These are phyloP conservation scores for Saccharum hybrid DNA, from an alignment of 202 grass and related monocot genomes.

Conservation along the genomic window DNA sequence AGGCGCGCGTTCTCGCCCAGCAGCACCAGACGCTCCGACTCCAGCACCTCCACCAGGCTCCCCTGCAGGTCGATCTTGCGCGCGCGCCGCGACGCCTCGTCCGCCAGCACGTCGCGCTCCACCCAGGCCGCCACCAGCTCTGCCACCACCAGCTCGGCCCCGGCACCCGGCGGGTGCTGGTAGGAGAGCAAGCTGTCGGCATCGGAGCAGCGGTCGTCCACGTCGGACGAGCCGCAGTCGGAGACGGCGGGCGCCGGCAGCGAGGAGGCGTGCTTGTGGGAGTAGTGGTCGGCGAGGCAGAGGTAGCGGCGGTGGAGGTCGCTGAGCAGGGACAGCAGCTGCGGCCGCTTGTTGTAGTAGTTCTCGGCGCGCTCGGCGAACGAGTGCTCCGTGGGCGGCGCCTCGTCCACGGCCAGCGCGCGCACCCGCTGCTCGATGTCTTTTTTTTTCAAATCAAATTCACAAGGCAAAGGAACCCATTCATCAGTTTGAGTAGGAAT, in stretches of 20 bases:
- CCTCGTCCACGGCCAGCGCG: constrained; percentile 54
- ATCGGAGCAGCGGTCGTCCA: constrained; percentile 61
- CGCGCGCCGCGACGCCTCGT: constrained; percentile 50
- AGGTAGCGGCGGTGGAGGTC: constrained; percentile 93
- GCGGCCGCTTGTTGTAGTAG: constrained; percentile 86
- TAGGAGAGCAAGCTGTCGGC: constrained; percentile 84
- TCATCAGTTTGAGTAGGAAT: no score
- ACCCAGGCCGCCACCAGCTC: constrained; percentile 73
- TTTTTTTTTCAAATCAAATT: background rate
- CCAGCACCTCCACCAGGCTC: constrained; percentile 86
- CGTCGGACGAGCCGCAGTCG: no score
- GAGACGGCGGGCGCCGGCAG: no score
- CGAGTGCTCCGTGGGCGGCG: constrained; percentile 52
- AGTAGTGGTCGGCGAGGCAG: constrained; percentile 95
- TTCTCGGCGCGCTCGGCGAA: constrained; percentile 80
- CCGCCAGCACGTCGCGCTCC: constrained; percentile 58
- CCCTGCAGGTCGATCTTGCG: constrained; percentile 89
- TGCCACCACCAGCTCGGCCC: constrained; percentile 43
- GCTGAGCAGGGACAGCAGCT: constrained; percentile 82
- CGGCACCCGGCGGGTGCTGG: background rate
- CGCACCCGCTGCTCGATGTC: constrained; percentile 88
- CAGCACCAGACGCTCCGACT: constrained; percentile 88
- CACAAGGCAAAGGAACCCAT: no score
- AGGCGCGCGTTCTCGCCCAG: constrained; percentile 94
- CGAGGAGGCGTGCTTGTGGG: constrained; percentile 34